Conservation (phyloP, 345 rosid genomes). For the Firmiana major region DNA sequence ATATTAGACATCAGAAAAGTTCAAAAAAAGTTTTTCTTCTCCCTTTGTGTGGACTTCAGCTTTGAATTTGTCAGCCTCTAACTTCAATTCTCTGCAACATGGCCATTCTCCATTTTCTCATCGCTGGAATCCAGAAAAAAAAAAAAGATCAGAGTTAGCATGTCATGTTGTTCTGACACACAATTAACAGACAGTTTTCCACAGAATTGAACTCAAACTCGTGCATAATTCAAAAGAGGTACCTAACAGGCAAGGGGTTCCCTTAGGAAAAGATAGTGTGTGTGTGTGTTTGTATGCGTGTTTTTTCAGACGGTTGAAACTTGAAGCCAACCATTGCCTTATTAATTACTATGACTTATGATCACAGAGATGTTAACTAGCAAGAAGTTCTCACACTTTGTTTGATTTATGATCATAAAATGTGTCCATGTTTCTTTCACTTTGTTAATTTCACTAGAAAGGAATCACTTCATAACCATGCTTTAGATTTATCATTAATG, state of each 20-base stretch:
- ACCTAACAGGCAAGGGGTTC: neutral
- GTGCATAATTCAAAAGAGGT: neutral
- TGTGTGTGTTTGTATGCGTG: no score
- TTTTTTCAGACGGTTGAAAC: neutral
- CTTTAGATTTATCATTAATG: neutral
- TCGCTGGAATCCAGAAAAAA: conserved; percentile 28
- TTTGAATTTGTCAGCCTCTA: conserved; percentile 10
- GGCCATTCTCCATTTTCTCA: conserved; percentile 27
- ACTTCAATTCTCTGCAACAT: conserved; percentile 13
- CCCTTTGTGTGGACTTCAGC: conserved; percentile 6
- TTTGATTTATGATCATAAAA: neutral
- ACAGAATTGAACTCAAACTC: neutral
- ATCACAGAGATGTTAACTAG: neutral
- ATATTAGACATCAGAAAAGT: conserved; percentile 17
- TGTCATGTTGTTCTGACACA: neutral
- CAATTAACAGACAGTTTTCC: neutral
- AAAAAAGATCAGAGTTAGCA: conserved; percentile 2
- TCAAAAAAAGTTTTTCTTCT: conserved; percentile 6
- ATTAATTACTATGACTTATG: neutral
- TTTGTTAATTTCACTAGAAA: neutral
- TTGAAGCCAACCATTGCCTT: neutral
- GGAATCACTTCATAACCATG: neutral
- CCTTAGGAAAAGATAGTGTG: neutral
- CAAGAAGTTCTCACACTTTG: neutral
- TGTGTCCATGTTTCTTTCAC: no score